Conservation (phyloP, 495 filamentous ascomycete species). For the Neurospora intermedia region DNA sequence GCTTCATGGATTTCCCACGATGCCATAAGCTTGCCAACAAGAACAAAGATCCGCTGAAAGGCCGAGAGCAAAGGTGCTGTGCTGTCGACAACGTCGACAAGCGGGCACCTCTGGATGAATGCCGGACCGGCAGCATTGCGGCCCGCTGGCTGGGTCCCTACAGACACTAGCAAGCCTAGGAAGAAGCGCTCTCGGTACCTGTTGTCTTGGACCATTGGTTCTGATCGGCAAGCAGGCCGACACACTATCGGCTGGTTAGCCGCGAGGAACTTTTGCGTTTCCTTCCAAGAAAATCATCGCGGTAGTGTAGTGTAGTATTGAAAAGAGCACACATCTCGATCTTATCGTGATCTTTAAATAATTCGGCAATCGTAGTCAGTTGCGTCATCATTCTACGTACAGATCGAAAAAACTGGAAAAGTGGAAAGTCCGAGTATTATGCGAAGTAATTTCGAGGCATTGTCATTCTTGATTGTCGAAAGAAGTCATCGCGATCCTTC, state of each 20-base stretch:
- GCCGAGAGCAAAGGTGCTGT: slow-evolving; percentile 56
- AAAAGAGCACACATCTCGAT: background rate
- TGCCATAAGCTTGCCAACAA: slow-evolving; percentile 53
- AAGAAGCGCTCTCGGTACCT: slow-evolving; percentile 70
- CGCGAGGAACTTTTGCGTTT: slow-evolving; percentile 71
- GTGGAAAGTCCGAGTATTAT: background rate
- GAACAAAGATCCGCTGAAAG: slow-evolving; percentile 52
- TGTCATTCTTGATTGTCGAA: background rate
- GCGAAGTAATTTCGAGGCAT: background rate
- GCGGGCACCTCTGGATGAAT: slow-evolving; percentile 35
- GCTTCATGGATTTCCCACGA: background rate
- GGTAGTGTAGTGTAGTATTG: background rate
- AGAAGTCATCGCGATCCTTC: background rate
- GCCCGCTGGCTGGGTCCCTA: slow-evolving; percentile 70
- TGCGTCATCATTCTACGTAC: background rate
- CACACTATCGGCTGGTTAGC: slow-evolving; percentile 87
- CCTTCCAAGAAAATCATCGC: background rate
- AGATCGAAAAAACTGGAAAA: background rate
- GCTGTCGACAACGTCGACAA: slow-evolving; percentile 37
- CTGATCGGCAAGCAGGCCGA: slow-evolving; percentile 86
- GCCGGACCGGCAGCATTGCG: slow-evolving; percentile 63
- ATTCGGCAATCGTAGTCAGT: background rate
- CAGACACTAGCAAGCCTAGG: slow-evolving; percentile 10
- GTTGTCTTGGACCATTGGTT: slow-evolving; percentile 63
- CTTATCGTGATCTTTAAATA: background rate